Evolutionary conservation across 1,139 yeast species (phyloP).

Genomic region (Scheffersomyces illinoinensis): DNA sequence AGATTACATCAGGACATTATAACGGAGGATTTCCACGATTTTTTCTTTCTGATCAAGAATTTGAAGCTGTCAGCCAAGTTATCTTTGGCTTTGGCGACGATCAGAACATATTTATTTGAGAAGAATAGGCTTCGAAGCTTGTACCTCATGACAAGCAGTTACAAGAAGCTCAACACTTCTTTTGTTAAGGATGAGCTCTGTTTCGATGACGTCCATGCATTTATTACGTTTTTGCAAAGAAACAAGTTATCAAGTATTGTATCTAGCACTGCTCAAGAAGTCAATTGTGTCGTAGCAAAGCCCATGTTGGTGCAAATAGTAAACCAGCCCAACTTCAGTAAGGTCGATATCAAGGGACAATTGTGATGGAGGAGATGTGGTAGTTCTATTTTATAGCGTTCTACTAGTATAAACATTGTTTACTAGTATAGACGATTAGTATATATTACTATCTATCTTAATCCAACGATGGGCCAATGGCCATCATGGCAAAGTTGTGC

Average conservation of each 20-base stretch:
- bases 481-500: conserved; percentile 67
- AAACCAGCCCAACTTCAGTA: conserved; percentile 49
- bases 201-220: conserved; percentile 32
- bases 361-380: conserved; percentile 28
- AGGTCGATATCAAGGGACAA: conserved; percentile 93
- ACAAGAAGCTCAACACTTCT: conserved; percentile 52
- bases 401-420: not conserved
- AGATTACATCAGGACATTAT: conserved; percentile 12
- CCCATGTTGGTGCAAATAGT: conserved; percentile 41
- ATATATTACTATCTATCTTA: conserved; percentile 11
- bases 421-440: not conserved
- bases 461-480: conserved; percentile 57
- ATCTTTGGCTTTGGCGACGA: conserved; percentile 26
- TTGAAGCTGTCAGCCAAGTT: conserved; percentile 17
- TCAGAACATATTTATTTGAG: conserved; percentile 43
- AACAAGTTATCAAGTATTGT: conserved; percentile 42
- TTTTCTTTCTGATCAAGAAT: conserved; percentile 35
- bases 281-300: conserved; percentile 52
- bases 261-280: conserved; percentile 21
- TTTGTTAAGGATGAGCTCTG: conserved; percentile 51
- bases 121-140: conserved; percentile 66
- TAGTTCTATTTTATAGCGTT: not conserved
- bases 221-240: conserved; percentile 38
- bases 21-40: conserved; percentile 51
- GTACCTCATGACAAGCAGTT: conserved; percentile 58